Conservation (phyloP, 345 rosid species). For the Gossypium longicalyx region DNA sequence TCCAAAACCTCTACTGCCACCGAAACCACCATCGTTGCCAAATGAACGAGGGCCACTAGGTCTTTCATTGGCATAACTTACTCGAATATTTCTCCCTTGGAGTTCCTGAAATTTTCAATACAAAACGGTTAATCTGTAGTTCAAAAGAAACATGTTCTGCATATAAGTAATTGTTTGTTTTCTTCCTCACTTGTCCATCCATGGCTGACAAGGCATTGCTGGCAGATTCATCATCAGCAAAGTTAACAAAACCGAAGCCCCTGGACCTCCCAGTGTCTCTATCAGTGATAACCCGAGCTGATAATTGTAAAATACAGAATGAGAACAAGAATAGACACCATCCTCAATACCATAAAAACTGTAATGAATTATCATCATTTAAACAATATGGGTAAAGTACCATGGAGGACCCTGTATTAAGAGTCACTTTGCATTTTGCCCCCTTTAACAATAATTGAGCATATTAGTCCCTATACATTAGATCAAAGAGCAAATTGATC, state of each 20-base stretch:
- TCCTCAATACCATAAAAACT: neutral
- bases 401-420: no score
- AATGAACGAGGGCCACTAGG: slow-evolving; percentile 30
- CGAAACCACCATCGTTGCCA: slow-evolving; percentile 20
- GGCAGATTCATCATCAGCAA: slow-evolving; percentile 35
- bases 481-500: no score
- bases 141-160: neutral
- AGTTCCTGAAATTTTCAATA: slow-evolving; percentile 41
- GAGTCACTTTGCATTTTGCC: no score
- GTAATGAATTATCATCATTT: neutral
- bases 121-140: neutral
- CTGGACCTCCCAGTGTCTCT: slow-evolving; percentile 73
- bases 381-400: no score
- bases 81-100: slow-evolving; percentile 56
- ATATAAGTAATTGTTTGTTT: neutral
- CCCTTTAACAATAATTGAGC: no score
- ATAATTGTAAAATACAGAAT: slow-evolving; percentile 8
- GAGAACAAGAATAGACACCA: neutral
- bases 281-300: slow-evolving; percentile 56
- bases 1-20: slow-evolving; percentile 22
- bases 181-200: slow-evolving; percentile 60
- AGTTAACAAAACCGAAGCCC: slow-evolving; percentile 71
- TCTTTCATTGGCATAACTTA: slow-evolving; percentile 46
- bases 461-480: no score
- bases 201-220: slow-evolving; percentile 51